These are phyloP conservation scores for Herpetomonas tarakana DNA, from an alignment of 208 protist species.

Conservation along the genomic window DNA sequence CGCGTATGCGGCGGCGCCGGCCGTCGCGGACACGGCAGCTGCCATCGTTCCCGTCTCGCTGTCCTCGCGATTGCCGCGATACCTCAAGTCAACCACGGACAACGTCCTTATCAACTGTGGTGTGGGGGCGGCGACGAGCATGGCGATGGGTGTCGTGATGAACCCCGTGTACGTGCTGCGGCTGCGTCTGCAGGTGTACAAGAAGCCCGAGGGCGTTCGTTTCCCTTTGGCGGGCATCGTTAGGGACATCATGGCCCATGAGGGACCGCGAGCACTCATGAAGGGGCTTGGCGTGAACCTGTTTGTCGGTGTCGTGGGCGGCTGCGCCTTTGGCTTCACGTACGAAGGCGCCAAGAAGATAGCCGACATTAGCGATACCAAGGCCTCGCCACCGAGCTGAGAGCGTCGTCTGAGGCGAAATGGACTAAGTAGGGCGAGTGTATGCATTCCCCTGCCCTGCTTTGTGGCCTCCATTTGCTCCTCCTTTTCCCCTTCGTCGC, in stretches of 20 bases:
- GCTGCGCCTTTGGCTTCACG: constrained; percentile 70
- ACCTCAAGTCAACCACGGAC: constrained; percentile 58
- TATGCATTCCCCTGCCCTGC: no score
- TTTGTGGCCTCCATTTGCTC: no score
- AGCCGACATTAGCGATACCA: constrained; percentile 40
- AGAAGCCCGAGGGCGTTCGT: constrained; percentile 23
- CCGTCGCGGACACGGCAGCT: constrained; percentile 16
- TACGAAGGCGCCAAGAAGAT: constrained; percentile 81
- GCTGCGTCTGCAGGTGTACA: constrained; percentile 58
- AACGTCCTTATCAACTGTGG: constrained; percentile 68
- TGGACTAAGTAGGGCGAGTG: no score
- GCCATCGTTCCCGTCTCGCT: constrained; percentile 18
- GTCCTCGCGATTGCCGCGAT: constrained; percentile 26
- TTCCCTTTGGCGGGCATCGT: constrained; percentile 49
- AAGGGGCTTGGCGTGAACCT: constrained; percentile 73
- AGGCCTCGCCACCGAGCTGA: background rate
- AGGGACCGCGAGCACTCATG: constrained; percentile 60
- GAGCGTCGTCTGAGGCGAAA: no score
- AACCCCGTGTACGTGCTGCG: constrained; percentile 84
- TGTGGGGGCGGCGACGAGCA: constrained; percentile 58
- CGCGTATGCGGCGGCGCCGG: constrained; percentile 37
- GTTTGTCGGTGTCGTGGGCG: constrained; percentile 54
- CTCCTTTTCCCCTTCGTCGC: no score
- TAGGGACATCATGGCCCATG: constrained; percentile 39
- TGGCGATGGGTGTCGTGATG: constrained; percentile 60